Conservation (phyloP, 352 stramenopile genomes). For the Blastocystis sp. region DNA sequence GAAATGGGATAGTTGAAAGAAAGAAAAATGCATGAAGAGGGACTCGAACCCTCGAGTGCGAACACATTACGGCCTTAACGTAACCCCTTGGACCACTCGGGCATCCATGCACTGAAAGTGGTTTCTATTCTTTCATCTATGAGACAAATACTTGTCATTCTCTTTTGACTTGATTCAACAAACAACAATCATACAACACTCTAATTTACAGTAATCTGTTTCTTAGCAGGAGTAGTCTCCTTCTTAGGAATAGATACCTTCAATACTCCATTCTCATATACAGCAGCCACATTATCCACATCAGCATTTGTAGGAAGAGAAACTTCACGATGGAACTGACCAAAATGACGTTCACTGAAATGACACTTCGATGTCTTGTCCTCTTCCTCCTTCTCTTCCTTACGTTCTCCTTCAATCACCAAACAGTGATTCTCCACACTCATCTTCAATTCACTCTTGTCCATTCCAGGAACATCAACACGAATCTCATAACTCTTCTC, state of each 20-base stretch:
- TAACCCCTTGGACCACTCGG: conserved; percentile 57
- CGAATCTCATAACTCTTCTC: conserved; percentile 25
- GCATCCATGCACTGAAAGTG: conserved; percentile 3
- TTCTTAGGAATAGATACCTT: conserved; percentile 5
- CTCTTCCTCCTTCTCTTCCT: conserved; percentile 32
- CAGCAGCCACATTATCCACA: conserved; percentile 12
- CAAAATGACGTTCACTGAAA: conserved; percentile 48
- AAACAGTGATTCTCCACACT: conserved; percentile 26
- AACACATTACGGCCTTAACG: conserved; percentile 60
- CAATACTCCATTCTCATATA: conserved; percentile 37
- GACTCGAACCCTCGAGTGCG: conserved; percentile 56
- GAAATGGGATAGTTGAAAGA: neutral
- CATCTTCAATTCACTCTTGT: conserved; percentile 45
- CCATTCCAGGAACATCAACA: conserved; percentile 60
- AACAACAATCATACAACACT: no score
- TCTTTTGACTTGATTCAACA: no score
- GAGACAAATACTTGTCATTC: no score
- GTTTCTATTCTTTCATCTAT: no score
- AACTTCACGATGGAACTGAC: conserved; percentile 34
- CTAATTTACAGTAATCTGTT: conserved; percentile 50
- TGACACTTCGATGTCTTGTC: neutral
- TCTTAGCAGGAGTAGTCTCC: conserved; percentile 9
- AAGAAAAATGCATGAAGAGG: conserved; percentile 56
- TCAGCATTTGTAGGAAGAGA: conserved; percentile 37
- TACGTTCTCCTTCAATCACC: conserved; percentile 47